Evolutionary conservation across 805 yeast genomes (phyloP).

Genomic region (Starmera dryadoides): DNA sequence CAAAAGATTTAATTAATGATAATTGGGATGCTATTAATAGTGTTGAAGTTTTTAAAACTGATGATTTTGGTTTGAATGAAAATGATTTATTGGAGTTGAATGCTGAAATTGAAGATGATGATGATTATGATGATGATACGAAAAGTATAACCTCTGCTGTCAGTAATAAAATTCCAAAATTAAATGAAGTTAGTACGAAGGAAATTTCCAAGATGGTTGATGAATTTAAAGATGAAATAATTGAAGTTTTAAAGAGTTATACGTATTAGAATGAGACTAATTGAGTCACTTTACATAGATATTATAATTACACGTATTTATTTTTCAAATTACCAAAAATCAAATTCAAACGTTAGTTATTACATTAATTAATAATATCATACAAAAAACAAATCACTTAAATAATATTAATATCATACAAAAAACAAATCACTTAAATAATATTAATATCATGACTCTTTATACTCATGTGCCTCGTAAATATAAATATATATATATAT

Average conservation of each 20-base stretch:
- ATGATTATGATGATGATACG: constrained; percentile 1
- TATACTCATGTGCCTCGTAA: too few relatives aligned
- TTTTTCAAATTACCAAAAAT: too few relatives aligned
- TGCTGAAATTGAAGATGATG: constrained; percentile 16
- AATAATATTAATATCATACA: too few relatives aligned
- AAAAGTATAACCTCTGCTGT: neutral
- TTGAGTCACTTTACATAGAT: too few relatives aligned
- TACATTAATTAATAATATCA: too few relatives aligned
- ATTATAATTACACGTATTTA: too few relatives aligned
- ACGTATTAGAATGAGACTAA: neutral
- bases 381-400: too few relatives aligned
- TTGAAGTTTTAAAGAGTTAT: constrained; percentile 1
- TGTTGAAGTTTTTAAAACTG: constrained; percentile 31
- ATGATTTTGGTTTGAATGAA: constrained; percentile 42
- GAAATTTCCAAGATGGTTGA: neutral
- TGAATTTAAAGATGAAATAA: neutral
- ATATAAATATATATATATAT: too few relatives aligned
- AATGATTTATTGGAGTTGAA: constrained; percentile 39
- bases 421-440: too few relatives aligned
- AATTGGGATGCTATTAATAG: constrained; percentile 39
- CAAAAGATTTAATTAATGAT: constrained; percentile 23
- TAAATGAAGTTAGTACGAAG: neutral
- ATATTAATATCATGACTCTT: too few relatives aligned
- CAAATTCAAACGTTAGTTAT: too few relatives aligned
- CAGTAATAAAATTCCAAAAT: neutral